phyloP scores from a whole-genome alignment of 2,329 filamentous ascomycete species.

The Xylaria sp. region DNA sequence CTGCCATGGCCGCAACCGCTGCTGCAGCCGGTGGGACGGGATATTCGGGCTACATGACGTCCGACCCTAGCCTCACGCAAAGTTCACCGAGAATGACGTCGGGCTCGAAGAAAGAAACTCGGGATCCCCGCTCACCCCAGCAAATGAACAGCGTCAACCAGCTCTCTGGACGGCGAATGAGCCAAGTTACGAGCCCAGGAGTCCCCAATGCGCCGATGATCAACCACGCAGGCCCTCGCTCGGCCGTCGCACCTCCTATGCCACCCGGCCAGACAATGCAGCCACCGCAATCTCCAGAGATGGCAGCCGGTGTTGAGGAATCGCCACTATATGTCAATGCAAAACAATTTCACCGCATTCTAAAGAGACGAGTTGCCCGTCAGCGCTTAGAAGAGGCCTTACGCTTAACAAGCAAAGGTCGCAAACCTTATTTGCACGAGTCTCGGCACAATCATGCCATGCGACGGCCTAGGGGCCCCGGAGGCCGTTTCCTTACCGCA shows the following conservation, averaged over 20 bases:
- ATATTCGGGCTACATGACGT: constrained; percentile 76
- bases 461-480: constrained; percentile 91
- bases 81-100: constrained; percentile 80
- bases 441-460: constrained; percentile 98
- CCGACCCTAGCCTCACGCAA: constrained; percentile 74
- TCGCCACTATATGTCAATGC: constrained; percentile 97
- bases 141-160: constrained; percentile 73
- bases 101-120: constrained; percentile 75
- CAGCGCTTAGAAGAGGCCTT: constrained; percentile 94
- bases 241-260: constrained; percentile 68
- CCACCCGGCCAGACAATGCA: constrained; percentile 72
- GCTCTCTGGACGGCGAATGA: constrained; percentile 75
- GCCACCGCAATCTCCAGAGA: constrained; percentile 81
- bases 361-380: constrained; percentile 91
- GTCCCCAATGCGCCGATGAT: constrained; percentile 80
- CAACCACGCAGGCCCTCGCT: constrained; percentile 69
- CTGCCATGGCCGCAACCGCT: constrained; percentile 91
- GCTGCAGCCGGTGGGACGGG: constrained; percentile 82
- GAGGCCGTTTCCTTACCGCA: constrained; percentile 93
- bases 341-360: constrained; percentile 97
- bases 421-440: constrained; percentile 97
- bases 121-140: constrained; percentile 80
- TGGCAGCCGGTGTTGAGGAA: constrained; percentile 81
- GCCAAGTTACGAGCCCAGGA: constrained; percentile 80
- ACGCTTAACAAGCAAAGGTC: constrained; percentile 90